Evolutionary conservation across 441 rosid genomes (phyloP).

Genomic region (Corymbia calophylla): DNA sequence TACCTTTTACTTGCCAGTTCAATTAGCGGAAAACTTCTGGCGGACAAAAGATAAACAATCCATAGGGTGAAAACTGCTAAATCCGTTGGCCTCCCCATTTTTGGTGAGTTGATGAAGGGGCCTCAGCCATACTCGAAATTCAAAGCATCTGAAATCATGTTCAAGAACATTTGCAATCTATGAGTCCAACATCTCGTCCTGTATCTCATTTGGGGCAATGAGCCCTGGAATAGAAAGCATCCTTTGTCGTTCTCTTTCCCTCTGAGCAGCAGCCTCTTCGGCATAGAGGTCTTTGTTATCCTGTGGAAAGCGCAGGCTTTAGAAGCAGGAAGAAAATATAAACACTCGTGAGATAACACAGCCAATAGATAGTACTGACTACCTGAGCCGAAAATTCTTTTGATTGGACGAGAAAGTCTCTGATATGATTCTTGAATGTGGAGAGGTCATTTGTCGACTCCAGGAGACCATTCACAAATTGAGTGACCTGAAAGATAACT

Average conservation of each 20-base stretch:
- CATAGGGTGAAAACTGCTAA: constrained; percentile 10
- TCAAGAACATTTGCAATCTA: constrained; percentile 21
- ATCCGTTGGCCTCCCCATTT: constrained; percentile 19
- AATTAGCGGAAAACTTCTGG: constrained; percentile 3
- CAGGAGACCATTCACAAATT: constrained; percentile 77
- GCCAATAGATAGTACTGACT: neutral
- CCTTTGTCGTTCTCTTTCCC: constrained; percentile 84
- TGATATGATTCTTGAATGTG: constrained; percentile 73
- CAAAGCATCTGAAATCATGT: constrained; percentile 10
- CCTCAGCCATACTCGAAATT: constrained; percentile 14
- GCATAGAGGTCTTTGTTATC: constrained; percentile 98
- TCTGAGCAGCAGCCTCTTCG: constrained; percentile 94
- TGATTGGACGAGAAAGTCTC: constrained; percentile 94
- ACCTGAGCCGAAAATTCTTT: constrained; percentile 94
- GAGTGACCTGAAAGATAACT: constrained; percentile 56
- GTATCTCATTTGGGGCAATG: constrained; percentile 94
- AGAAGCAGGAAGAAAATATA: neutral
- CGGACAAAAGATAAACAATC: constrained; percentile 14
- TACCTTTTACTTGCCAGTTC: constrained; percentile 15
- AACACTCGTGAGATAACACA: neutral
- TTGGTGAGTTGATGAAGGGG: constrained; percentile 9
- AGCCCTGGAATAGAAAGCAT: constrained; percentile 98
- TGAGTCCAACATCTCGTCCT: constrained; percentile 97
- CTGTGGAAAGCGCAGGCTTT: constrained; percentile 25
- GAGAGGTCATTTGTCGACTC: constrained; percentile 83